Evolutionary conservation across 2,329 filamentous ascomycete genomes (phyloP).

Genomic region (Mycosphaerella sp.): DNA sequence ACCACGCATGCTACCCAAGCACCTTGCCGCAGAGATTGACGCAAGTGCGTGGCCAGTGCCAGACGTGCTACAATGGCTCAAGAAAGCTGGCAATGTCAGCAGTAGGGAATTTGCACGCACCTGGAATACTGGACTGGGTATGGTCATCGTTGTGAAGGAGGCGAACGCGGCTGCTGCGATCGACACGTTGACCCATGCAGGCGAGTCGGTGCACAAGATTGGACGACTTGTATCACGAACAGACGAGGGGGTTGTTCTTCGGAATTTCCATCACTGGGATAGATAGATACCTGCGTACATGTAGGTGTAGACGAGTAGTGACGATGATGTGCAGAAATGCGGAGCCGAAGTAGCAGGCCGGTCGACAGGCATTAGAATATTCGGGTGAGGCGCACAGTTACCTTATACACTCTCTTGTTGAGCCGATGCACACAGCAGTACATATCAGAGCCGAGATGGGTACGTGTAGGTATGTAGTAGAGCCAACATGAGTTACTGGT

Average conservation of each 20-base stretch:
- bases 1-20: conserved; percentile 78
- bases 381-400: too few species aligned
- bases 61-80: conserved; percentile 81
- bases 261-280: conserved; percentile 47
- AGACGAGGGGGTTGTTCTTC: conserved; percentile 56
- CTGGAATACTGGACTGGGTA: conserved; percentile 92
- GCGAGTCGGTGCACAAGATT: conserved; percentile 72
- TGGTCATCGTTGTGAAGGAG: conserved; percentile 76
- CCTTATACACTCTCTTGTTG: too few species aligned
- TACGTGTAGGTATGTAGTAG: too few species aligned
- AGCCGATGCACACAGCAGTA: too few species aligned
- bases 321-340: not conserved
- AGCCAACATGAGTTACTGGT: too few species aligned
- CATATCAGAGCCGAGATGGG: too few species aligned
- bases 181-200: conserved; percentile 55
- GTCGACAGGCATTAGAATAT: not conserved
- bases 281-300: not conserved
- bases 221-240: conserved; percentile 61
- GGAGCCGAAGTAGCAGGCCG: too few species aligned
- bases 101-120: conserved; percentile 79
- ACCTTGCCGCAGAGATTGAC: conserved; percentile 75
- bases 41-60: conserved; percentile 69
- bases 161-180: conserved; percentile 57
- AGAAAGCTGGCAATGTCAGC: conserved; percentile 62
- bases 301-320: not conserved